phyloP scores from a whole-genome alignment of 441 rosid species.

The Brassica hybrid region DNA sequence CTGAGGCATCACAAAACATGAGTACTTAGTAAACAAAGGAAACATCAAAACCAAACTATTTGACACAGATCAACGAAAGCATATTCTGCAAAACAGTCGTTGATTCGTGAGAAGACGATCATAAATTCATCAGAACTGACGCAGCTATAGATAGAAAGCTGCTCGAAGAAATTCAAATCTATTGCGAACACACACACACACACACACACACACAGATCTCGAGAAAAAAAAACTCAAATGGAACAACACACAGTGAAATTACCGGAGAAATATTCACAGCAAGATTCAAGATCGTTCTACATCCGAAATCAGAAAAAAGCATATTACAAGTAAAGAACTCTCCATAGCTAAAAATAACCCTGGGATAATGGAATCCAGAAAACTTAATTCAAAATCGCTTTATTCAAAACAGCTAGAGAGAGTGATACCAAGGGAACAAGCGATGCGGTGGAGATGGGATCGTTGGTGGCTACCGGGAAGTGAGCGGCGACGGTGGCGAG shows the following conservation, averaged over 20 bases:
- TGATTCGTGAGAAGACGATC: no score
- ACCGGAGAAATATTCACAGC: not conserved
- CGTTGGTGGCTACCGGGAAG: conserved; percentile 47
- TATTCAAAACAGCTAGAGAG: not conserved
- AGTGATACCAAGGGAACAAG: conserved; percentile 65
- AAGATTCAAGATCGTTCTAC: not conserved
- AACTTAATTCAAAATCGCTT: no score
- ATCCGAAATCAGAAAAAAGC: no score
- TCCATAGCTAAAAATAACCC: no score
- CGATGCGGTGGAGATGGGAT: conserved; percentile 48
- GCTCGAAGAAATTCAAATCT: not conserved
- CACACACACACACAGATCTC: not conserved
- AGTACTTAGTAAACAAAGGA: no score
- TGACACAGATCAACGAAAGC: no score
- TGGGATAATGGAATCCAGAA: no score
- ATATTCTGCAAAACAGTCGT: no score
- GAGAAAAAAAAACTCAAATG: not conserved
- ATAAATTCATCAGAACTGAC: not conserved
- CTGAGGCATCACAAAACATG: conserved; percentile 45
- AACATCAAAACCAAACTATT: not conserved
- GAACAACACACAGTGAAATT: not conserved
- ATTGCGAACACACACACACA: no score
- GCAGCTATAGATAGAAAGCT: not conserved
- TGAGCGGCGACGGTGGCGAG: conserved; percentile 67
- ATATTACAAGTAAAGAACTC: no score